phyloP scores from a whole-genome alignment of 495 filamentous ascomycete species.

The Ascodesmis nigricans region DNA sequence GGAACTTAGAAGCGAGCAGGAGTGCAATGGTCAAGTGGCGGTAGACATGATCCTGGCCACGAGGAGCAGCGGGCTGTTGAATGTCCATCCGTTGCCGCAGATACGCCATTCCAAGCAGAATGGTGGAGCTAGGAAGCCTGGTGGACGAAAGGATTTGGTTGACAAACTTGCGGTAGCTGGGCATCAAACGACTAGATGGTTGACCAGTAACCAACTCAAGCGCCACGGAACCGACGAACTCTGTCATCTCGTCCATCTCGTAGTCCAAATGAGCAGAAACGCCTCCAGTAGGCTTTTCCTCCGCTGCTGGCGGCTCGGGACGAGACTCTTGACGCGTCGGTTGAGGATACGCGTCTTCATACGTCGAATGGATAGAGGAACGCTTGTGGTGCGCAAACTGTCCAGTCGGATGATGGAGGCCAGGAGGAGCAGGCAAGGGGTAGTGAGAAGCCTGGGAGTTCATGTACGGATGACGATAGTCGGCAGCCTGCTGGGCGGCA shows the following conservation, averaged over 20 bases:
- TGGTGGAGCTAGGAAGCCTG: constrained; percentile 82
- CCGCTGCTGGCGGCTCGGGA: no score
- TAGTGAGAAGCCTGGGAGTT: no score
- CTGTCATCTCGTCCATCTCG: constrained; percentile 94
- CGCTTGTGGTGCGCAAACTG: constrained; percentile 11
- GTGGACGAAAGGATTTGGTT: constrained; percentile 85
- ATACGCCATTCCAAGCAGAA: constrained; percentile 80
- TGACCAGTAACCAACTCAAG: constrained; percentile 46
- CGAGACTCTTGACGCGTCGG: no score
- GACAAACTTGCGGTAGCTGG: constrained; percentile 78
- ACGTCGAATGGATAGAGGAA: no score
- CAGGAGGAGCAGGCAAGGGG: no score
- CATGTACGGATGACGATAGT: no score
- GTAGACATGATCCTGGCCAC: constrained; percentile 44
- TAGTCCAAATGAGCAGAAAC: constrained; percentile 95
- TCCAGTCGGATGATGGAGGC: constrained; percentile 17
- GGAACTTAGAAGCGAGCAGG: constrained; percentile 87
- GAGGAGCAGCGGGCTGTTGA: constrained; percentile 35
- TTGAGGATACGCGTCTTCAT: no score
- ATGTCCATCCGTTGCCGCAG: constrained; percentile 60
- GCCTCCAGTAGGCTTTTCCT: constrained; percentile 36
- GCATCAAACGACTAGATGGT: constrained; percentile 22
- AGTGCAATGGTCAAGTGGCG: constrained; percentile 76
- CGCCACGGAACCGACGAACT: constrained; percentile 90
- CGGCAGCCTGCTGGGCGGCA: no score